phyloP scores from a whole-genome alignment of 192 early-diverging fungal species.

The Gigaspora rosea region DNA sequence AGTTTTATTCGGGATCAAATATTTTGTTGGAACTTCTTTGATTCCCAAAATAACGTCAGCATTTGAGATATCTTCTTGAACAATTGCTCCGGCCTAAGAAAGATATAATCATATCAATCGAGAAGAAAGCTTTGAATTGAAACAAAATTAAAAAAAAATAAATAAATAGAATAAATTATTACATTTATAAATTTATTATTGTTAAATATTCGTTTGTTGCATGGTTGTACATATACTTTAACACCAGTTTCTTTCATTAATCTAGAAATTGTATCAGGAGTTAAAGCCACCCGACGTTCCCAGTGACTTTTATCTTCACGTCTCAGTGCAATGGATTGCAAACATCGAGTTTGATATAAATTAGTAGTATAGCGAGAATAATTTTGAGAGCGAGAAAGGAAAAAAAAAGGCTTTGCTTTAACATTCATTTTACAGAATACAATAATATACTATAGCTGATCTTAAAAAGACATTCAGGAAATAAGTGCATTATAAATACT shows the following conservation, averaged over 20 bases:
- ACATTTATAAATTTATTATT: constrained; percentile 83
- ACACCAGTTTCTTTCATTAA: constrained; percentile 85
- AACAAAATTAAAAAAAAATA: background rate
- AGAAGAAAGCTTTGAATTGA: background rate
- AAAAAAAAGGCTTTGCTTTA: too few species aligned
- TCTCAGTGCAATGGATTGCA: constrained; percentile 75
- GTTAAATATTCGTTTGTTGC: constrained; percentile 86
- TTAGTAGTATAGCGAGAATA: too few species aligned
- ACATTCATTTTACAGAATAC: too few species aligned
- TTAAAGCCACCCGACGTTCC: constrained; percentile 92
- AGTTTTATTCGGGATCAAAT: constrained; percentile 85
- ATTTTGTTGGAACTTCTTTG: constrained; percentile 88
- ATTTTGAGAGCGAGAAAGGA: too few species aligned
- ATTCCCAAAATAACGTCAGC: constrained; percentile 95
- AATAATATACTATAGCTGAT: too few species aligned
- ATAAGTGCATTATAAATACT: too few species aligned
- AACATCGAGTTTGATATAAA: background rate
- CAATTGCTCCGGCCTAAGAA: constrained; percentile 73
- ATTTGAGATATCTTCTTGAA: constrained; percentile 83
- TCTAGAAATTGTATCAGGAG: constrained; percentile 80
- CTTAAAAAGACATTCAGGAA: too few species aligned
- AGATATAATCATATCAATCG: background rate
- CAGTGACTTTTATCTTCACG: constrained; percentile 96
- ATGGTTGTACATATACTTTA: constrained; percentile 88
- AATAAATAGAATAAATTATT: background rate